Conservation (phyloP, 139 green algal species). For the Chlorella sp. region DNA sequence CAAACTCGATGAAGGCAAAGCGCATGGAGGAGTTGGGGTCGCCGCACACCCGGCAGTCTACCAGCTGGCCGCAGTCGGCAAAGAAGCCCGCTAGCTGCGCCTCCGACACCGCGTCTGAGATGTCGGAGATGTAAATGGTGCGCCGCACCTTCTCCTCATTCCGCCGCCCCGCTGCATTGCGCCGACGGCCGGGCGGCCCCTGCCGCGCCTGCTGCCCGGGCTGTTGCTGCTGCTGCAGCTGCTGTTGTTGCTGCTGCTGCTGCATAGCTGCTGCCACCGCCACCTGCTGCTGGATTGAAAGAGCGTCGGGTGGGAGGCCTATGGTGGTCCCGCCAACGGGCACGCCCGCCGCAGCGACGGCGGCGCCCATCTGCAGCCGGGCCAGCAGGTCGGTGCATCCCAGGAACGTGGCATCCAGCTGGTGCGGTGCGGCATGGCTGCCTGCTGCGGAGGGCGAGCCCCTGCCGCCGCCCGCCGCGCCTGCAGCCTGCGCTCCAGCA, state of each 20-base stretch:
- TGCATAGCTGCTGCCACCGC: background rate
- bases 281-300: background rate
- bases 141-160: slow-evolving; percentile 78
- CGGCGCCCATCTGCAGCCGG: background rate
- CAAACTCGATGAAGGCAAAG: slow-evolving; percentile 98
- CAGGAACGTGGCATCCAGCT: background rate
- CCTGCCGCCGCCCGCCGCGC: background rate
- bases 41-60: slow-evolving; percentile 96
- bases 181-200: background rate
- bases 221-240: slow-evolving; percentile 23
- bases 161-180: background rate
- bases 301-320: too few species aligned
- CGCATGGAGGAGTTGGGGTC: slow-evolving; percentile 92
- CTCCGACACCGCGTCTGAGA: slow-evolving; percentile 83
- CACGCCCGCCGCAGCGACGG: too few species aligned
- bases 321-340: too few species aligned
- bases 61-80: slow-evolving; percentile 71
- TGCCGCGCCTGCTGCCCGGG: background rate
- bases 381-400: background rate
- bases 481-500: background rate
- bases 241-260: background rate
- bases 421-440: background rate
- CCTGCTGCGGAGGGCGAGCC: background rate
- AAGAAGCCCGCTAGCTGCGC: slow-evolving; percentile 79
- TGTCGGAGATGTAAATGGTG: slow-evolving; percentile 85